phyloP scores from a whole-genome alignment of 805 yeast species.

The Monosporozyma servazzii region DNA sequence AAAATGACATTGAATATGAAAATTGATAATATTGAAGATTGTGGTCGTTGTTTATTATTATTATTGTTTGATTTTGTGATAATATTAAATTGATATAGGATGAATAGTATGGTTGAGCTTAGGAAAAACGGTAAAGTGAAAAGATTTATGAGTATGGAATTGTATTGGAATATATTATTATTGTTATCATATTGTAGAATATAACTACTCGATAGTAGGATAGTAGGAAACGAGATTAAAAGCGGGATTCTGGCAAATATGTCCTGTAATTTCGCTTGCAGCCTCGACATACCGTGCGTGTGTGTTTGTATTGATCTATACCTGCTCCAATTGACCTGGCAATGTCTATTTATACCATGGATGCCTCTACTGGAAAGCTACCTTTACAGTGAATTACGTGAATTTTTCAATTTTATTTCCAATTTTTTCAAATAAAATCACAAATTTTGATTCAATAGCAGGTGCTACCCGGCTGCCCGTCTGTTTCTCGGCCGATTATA shows the following conservation, averaged over 20 bases:
- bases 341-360: too few relatives aligned
- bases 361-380: too few relatives aligned
- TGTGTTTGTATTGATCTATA: too few relatives aligned
- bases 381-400: background rate
- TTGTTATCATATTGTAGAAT: slow-evolving; percentile 9
- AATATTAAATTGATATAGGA: background rate
- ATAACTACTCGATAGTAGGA: slow-evolving; percentile 23
- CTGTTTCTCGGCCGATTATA: too few relatives aligned
- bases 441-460: too few relatives aligned
- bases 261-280: slow-evolving; percentile 7
- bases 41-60: background rate
- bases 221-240: slow-evolving; percentile 26
- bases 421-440: too few relatives aligned
- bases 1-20: slow-evolving; percentile 1
- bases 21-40: slow-evolving; percentile 1
- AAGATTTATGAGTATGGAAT: background rate
- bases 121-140: background rate
- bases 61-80: background rate
- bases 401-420: too few relatives aligned
- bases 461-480: too few relatives aligned
- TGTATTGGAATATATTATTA: background rate
- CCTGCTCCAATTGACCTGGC: too few relatives aligned
- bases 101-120: background rate
- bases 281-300: background rate
- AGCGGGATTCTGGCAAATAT: slow-evolving; percentile 23